Evolutionary conservation across 306 rosid genomes (phyloP).

Genomic region (Malus fusca): DNA sequence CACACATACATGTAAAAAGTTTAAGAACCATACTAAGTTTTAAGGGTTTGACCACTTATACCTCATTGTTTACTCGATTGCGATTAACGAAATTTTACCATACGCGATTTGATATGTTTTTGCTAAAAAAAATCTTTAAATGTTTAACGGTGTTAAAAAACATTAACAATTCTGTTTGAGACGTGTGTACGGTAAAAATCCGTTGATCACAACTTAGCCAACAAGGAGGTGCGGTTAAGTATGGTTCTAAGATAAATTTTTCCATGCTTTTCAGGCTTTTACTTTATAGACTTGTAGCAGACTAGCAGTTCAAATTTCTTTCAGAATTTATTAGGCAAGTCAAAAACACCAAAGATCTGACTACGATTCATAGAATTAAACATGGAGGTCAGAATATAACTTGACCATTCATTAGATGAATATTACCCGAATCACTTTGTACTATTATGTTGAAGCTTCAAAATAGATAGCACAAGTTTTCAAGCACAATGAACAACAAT

Average conservation of each 20-base stretch:
- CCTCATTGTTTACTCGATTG: not conserved
- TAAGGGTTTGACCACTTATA: too few relatives aligned
- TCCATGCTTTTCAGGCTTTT: not conserved
- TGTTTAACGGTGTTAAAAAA: too few relatives aligned
- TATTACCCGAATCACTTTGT: not conserved
- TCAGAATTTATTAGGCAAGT: not conserved
- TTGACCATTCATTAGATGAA: not conserved
- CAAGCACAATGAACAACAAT: too few relatives aligned
- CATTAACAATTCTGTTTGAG: not conserved
- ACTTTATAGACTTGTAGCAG: not conserved
- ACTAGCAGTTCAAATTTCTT: not conserved
- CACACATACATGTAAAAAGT: not conserved
- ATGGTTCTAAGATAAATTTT: not conserved
- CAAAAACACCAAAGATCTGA: not conserved
- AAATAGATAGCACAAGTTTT: not conserved
- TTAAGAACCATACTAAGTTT: too few relatives aligned
- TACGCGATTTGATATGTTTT: not conserved
- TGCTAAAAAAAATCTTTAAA: too few relatives aligned
- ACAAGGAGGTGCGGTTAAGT: too few relatives aligned
- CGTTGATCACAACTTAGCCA: too few relatives aligned
- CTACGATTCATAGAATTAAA: not conserved
- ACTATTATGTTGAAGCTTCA: not conserved
- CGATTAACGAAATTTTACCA: not conserved
- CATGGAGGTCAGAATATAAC: not conserved
- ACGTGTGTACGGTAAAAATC: not conserved